A percentile compares a stretch with the other conserved stretches of the same genome.
These are phyloP conservation scores for Discostella stelligeroides DNA, from an alignment of 108 stramenopile genomes.

Conservation along the genomic window DNA sequence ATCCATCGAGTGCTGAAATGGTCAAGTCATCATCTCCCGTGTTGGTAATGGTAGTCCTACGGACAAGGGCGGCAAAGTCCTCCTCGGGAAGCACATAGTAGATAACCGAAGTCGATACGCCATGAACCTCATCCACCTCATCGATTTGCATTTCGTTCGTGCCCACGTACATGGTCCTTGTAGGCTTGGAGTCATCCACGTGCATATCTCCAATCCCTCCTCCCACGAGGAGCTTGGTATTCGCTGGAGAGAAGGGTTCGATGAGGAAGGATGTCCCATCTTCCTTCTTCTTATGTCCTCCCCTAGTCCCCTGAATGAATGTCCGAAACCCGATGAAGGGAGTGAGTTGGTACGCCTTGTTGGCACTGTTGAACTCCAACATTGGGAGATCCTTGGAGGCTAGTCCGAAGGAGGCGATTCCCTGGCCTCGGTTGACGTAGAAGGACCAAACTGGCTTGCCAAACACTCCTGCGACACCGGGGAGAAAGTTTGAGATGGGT, in stretches of 20 bases:
- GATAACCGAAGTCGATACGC: conserved; percentile 76
- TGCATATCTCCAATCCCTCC: conserved; percentile 28
- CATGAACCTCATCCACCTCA: conserved; percentile 79
- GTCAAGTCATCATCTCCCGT: conserved; percentile 61
- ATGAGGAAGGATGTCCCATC: conserved; percentile 59
- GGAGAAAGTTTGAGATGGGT: conserved; percentile 85
- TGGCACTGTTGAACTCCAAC: conserved; percentile 92
- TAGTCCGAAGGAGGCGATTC: conserved; percentile 85
- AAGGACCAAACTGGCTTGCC: conserved; percentile 94
- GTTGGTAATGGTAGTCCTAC: conserved; percentile 88
- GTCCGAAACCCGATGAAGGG: conserved; percentile 93
- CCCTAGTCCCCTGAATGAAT: conserved; percentile 81
- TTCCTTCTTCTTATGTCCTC: conserved; percentile 38
- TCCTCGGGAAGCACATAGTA: conserved; percentile 92
- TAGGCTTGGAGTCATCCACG: conserved; percentile 63
- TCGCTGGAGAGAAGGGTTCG: conserved; percentile 76
- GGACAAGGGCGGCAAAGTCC: conserved; percentile 85
- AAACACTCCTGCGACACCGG: conserved; percentile 87
- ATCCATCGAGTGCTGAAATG: conserved; percentile 84
- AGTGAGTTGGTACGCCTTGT: conserved; percentile 94
- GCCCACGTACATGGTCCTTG: conserved; percentile 90
- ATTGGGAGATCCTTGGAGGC: conserved; percentile 90
- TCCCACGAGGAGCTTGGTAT: conserved; percentile 63
- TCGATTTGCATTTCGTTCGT: conserved; percentile 91
- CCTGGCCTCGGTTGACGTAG: conserved; percentile 97